Evolutionary conservation across 2,329 filamentous ascomycete species (phyloP), one percentile per base, ranked within the genome.

Genomic region (Alternaria tenuissima): DNA sequence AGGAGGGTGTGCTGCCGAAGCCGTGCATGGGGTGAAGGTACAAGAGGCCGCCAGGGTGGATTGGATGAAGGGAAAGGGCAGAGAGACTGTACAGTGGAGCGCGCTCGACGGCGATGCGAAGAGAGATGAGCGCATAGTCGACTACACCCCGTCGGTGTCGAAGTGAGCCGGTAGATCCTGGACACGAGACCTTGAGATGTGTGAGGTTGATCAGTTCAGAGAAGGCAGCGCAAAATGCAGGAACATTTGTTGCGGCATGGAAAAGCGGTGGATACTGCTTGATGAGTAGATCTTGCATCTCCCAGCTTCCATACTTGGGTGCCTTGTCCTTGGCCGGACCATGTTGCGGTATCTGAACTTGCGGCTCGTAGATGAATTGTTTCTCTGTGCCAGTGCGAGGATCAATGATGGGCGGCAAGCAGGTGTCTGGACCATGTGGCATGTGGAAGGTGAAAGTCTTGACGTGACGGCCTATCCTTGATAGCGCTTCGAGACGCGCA

Each of bases 221-320:
- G 74, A 96, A 83, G 49, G 91, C 91, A 64, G 88, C 85, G 69
- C 94, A 89, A 80, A 97, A 96, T 39, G 91, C 91, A 5, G 91
- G 87, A 7, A 96, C 90, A 74, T 97, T 95, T 62, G 92, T 94
- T 7, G 93, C 91, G 7, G 93, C 91, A 74, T 97, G 93, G 80
- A 96, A 96, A 3, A 96, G 81, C 6, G 93, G 92, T 53, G 92
- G 92, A 72, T 96, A 96, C 79, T 96, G 93, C 74, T 92, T 88
- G 14, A 92, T 91, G 62, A 96, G 84, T 59, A 96, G 85, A 73
- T 94, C 90, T 62, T 89, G 93, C 71, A 95, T 87, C 71, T 92
- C 91, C 69, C 86, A 85, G 76, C 89, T 91, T 67, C 90, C 91
- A 76, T 96, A 96, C 79, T 92, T 94, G 52, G 90, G 91, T 55